Conservation (phyloP, 1,284 basidiomycete species). For the Irpex rosettiformis region DNA sequence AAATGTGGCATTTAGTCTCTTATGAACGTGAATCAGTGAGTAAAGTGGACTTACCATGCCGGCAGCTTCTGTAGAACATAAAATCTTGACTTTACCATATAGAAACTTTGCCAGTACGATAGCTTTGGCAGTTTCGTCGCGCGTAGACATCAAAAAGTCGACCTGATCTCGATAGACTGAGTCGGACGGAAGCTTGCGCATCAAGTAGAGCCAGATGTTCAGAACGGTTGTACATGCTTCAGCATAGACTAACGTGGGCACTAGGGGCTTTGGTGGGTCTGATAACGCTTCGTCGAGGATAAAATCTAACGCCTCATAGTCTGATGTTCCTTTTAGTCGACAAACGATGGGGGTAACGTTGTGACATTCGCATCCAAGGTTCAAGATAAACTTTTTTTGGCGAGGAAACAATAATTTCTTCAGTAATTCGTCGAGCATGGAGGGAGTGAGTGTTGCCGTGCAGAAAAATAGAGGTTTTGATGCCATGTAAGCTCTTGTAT, state of each 20-base stretch:
- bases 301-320: not conserved
- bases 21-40: slow-evolving; percentile 13
- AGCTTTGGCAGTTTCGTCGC: not conserved
- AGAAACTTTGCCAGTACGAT: slow-evolving; percentile 8
- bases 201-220: not conserved
- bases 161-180: not conserved
- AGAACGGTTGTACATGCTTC: not conserved
- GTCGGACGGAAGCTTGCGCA: not conserved
- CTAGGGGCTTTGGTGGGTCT: not conserved
- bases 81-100: slow-evolving; percentile 7
- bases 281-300: not conserved
- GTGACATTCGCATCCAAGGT: slow-evolving; percentile 19
- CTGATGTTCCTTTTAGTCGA: slow-evolving; percentile 1
- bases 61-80: slow-evolving; percentile 15
- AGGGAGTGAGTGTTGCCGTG: slow-evolving; percentile 17
- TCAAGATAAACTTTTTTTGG: slow-evolving; percentile 8
- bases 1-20: not conserved
- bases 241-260: not conserved
- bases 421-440: slow-evolving; percentile 4
- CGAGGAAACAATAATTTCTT: slow-evolving; percentile 5
- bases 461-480: slow-evolving; percentile 14
- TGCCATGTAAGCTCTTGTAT: slow-evolving; percentile 14
- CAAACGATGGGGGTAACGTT: slow-evolving; percentile 14
- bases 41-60: slow-evolving; percentile 3
- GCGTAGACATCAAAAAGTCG: slow-evolving; percentile 3